Base-by-base conservation (phyloP, 768 basidiomycete genomes). In the Kwoniella dejecticola region DNA sequence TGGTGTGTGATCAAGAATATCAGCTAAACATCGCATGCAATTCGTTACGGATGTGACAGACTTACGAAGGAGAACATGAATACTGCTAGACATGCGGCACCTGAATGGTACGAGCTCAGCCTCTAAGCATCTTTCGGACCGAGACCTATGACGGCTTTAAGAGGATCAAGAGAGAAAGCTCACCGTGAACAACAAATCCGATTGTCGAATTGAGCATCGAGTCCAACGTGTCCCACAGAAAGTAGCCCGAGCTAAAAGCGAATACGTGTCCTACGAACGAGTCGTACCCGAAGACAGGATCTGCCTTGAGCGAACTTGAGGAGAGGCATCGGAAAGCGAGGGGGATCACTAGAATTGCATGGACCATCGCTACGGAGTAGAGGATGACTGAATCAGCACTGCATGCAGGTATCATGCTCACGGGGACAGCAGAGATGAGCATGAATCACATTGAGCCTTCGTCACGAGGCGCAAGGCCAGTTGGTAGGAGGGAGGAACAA, bases 161-260 rank as follows among this genome's bases (percentile, higher is more conserved):
- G n/a, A 52, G 19, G 2, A 33, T 41, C 33, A 33, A 19, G 17
- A 27, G 23, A n/a, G 4, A 31, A 3, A n/a, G 65, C 81, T 47
- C 68, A 81, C 90, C 91, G 70, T 95, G 91, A 15, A 87, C 66
- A 0, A 91, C 85, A 66, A 91, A 91, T 7, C 89, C 90, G 3
- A 86, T 50, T 58, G 89, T 87, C 49, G 84, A 88, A 76, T 90
- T 86, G 52, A 88, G 54, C 23, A 87, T 78, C 6, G 86, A 84
- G 76, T 91, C 79, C 26, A 89, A 59, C 0, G 83, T 83, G 71
- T 95, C 91, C 91, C 91, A 95, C 19, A 92, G 65, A 76, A 95
- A 93, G 72, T 72, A 77, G 17, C 88, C 91, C 50, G 83, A 82
- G 29, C 89, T 85, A 48, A 95, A 82, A 23, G 88, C 88, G 66